These are phyloP conservation scores for Metarhizium album DNA, from an alignment of 2,329 filamentous ascomycete genomes.

Conservation along the genomic window DNA sequence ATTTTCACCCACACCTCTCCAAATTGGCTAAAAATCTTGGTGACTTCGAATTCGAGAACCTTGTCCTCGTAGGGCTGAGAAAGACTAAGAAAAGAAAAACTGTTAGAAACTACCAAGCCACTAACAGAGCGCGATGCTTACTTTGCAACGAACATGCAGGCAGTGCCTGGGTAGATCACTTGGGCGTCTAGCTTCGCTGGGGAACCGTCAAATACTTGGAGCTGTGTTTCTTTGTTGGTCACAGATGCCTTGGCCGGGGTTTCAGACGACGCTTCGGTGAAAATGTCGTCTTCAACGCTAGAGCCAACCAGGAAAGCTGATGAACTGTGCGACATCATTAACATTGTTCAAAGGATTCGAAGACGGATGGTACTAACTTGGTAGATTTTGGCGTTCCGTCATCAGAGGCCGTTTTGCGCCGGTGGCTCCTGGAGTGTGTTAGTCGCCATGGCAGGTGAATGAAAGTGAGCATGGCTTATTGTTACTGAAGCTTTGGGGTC, in stretches of 20 bases:
- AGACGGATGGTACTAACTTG: slow-evolving; percentile 2
- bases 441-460: not conserved
- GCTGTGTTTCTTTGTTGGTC: not conserved
- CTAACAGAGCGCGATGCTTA: slow-evolving; percentile 27
- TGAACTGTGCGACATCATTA: not conserved
- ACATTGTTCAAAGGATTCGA: not conserved
- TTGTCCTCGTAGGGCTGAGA: slow-evolving; percentile 37
- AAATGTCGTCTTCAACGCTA: slow-evolving; percentile 11
- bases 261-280: slow-evolving; percentile 6
- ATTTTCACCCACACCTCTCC: slow-evolving; percentile 54
- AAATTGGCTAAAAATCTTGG: slow-evolving; percentile 39
- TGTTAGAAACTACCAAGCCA: not conserved
- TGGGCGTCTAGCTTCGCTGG: slow-evolving; percentile 34
- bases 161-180: slow-evolving; percentile 38
- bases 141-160: slow-evolving; percentile 58
- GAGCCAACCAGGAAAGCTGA: slow-evolving; percentile 10
- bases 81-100: slow-evolving; percentile 31
- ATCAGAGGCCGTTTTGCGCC: slow-evolving; percentile 6
- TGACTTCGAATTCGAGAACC: slow-evolving; percentile 41
- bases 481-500: slow-evolving; percentile 1
- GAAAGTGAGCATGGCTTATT: not conserved
- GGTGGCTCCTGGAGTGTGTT: slow-evolving; percentile 1
- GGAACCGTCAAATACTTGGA: slow-evolving; percentile 4
- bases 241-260: not conserved
- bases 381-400: slow-evolving; percentile 4